Percentiles rank a stretch among this genome's conserved stretches.
These are phyloP conservation scores for Groenewaldozyma sp. DNA, from an alignment of 1,139 yeast genomes.

Conservation along the genomic window DNA sequence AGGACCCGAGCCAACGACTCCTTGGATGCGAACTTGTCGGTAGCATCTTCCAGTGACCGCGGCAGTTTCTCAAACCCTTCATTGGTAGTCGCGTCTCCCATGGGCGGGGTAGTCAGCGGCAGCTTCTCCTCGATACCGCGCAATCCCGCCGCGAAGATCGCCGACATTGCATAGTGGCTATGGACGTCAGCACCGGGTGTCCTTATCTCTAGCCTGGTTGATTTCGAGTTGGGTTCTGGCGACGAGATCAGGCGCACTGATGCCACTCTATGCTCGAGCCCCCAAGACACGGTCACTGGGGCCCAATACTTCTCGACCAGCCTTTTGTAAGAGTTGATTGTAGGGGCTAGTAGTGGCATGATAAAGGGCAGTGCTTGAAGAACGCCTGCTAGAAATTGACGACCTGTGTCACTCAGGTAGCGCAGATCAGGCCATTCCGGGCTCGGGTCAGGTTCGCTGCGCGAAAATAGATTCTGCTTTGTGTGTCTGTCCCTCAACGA, in stretches of 20 bases:
- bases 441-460: conserved; percentile 20
- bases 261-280: conserved; percentile 31
- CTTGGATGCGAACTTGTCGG: conserved; percentile 22
- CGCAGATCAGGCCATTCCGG: conserved; percentile 26
- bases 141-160: conserved; percentile 29
- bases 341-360: conserved; percentile 33
- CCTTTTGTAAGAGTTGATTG: conserved; percentile 31
- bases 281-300: conserved; percentile 33
- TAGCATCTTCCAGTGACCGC: conserved; percentile 23
- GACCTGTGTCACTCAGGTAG: conserved; percentile 26
- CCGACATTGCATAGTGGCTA: conserved; percentile 31
- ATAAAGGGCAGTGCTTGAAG: conserved; percentile 28
- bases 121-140: conserved; percentile 27
- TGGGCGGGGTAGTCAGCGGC: conserved; percentile 25
- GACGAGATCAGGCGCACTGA: conserved; percentile 29
- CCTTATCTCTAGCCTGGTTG: conserved; percentile 30
- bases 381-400: conserved; percentile 30
- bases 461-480: conserved; percentile 27
- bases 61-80: conserved; percentile 25
- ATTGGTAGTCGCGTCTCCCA: conserved; percentile 17
- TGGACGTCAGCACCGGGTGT: conserved; percentile 34
- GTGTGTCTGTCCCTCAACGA: conserved; percentile 22
- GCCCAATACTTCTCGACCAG: conserved; percentile 34
- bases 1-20: conserved; percentile 28
- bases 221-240: conserved; percentile 22